phyloP scores from a whole-genome alignment of 345 rosid species.

The Citrus reticulata region DNA sequence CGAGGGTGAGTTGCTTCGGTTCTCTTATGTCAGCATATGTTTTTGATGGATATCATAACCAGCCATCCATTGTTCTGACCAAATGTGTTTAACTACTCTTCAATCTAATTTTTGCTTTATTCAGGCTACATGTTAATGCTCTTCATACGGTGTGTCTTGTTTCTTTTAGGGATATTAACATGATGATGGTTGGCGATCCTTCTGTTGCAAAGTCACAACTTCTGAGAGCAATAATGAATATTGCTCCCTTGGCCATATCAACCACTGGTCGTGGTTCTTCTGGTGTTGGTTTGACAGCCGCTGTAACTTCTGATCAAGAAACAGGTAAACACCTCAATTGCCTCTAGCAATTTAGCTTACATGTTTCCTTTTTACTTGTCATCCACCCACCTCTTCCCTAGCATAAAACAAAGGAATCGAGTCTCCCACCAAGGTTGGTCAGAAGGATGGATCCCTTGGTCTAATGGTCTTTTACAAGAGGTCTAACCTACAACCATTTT shows the following conservation, averaged over 20 bases:
- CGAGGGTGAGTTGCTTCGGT: slow-evolving; percentile 67
- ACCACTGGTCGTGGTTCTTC: slow-evolving; percentile 99
- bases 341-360: neutral
- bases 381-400: neutral
- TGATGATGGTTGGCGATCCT: slow-evolving; percentile 99
- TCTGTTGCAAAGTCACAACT: slow-evolving; percentile 99
- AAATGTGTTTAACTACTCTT: neutral
- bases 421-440: neutral
- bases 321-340: slow-evolving; percentile 50
- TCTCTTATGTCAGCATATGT: neutral
- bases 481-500: neutral
- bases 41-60: neutral
- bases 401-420: neutral
- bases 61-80: neutral
- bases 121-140: neutral
- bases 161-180: slow-evolving; percentile 79
- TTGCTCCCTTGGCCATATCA: slow-evolving; percentile 99
- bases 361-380: neutral
- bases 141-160: neutral
- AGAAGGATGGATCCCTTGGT: neutral
- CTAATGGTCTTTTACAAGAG: neutral
- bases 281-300: slow-evolving; percentile 99
- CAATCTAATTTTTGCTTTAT: neutral
- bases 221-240: slow-evolving; percentile 91
- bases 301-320: slow-evolving; percentile 99